These are phyloP conservation scores for Tephrocybe sp. DNA, from an alignment of 768 basidiomycete species.

Conservation along the genomic window DNA sequence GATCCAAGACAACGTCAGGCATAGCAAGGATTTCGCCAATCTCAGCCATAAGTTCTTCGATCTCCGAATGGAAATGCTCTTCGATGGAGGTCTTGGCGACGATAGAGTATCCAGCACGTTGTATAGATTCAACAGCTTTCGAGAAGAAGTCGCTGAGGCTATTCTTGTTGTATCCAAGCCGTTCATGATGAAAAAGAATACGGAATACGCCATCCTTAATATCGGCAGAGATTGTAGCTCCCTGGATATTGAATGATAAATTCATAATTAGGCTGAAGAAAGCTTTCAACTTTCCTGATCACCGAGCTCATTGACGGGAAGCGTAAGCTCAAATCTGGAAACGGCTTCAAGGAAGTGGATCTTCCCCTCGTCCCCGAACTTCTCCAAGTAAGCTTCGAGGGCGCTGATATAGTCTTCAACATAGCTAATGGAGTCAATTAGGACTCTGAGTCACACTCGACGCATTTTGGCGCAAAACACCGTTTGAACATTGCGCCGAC, in stretches of 20 bases:
- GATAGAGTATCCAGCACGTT: conserved; percentile 29
- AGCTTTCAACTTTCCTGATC: conserved; percentile 14
- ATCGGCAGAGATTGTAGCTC: conserved; percentile 29
- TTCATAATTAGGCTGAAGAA: not conserved
- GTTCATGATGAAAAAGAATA: conserved; percentile 34
- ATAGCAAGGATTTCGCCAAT: conserved; percentile 31
- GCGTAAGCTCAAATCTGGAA: conserved; percentile 27
- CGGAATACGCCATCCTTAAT: conserved; percentile 39
- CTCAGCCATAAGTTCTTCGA: conserved; percentile 27
- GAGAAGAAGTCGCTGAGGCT: conserved; percentile 24
- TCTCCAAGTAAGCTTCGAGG: conserved; percentile 25
- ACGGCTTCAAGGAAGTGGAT: conserved; percentile 36
- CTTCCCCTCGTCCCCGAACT: conserved; percentile 34
- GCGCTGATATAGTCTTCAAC: conserved; percentile 33
- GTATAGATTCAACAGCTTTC: conserved; percentile 32
- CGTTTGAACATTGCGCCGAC: conserved; percentile 24
- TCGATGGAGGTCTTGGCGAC: conserved; percentile 30
- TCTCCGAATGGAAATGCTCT: conserved; percentile 29
- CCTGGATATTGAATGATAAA: not conserved
- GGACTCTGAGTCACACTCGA: not conserved
- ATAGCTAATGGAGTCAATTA: conserved; percentile 23
- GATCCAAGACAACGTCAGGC: conserved; percentile 35
- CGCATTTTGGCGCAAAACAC: conserved; percentile 11
- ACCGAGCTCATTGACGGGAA: conserved; percentile 29
- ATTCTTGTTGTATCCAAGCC: conserved; percentile 32